Percentiles rank a stretch among this genome's conserved stretches.
phyloP scores from a whole-genome alignment of 176 grass and related monocot genomes.

The Cymbopogon citratus region DNA sequence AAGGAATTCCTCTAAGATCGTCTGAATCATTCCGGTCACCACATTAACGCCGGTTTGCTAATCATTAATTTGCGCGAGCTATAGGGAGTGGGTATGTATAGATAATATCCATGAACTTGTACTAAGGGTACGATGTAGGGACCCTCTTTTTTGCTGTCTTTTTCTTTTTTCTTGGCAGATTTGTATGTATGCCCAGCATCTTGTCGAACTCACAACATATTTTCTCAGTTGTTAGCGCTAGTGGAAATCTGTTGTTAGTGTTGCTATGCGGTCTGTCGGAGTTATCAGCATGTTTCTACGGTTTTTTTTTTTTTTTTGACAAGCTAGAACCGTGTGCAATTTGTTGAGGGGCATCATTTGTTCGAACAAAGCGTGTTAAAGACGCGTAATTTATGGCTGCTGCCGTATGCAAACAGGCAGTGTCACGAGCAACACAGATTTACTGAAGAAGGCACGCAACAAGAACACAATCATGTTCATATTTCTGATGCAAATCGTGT shows the following conservation, averaged over 20 bases:
- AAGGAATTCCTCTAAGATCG: conserved; percentile 59
- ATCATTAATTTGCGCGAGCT: background rate
- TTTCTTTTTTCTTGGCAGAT: background rate
- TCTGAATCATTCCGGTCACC: conserved; percentile 49
- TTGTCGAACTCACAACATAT: background rate
- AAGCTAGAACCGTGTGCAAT: too few species aligned
- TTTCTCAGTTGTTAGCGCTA: background rate
- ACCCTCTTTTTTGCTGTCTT: background rate
- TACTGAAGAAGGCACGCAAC: background rate
- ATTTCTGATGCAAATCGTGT: background rate
- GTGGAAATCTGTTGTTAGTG: background rate
- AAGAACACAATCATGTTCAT: background rate
- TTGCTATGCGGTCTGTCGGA: background rate
- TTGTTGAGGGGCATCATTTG: background rate
- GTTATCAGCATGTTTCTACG: too few species aligned
- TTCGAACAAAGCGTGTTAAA: background rate
- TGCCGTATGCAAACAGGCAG: background rate
- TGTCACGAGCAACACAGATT: background rate
- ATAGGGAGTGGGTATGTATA: background rate
- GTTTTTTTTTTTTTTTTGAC: too few species aligned
- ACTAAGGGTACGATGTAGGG: background rate
- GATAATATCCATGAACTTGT: background rate
- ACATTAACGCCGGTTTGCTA: background rate
- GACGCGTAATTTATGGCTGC: too few species aligned
- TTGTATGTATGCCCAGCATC: background rate